phyloP scores from a whole-genome alignment of 768 basidiomycete species.

The Russula sp. region DNA sequence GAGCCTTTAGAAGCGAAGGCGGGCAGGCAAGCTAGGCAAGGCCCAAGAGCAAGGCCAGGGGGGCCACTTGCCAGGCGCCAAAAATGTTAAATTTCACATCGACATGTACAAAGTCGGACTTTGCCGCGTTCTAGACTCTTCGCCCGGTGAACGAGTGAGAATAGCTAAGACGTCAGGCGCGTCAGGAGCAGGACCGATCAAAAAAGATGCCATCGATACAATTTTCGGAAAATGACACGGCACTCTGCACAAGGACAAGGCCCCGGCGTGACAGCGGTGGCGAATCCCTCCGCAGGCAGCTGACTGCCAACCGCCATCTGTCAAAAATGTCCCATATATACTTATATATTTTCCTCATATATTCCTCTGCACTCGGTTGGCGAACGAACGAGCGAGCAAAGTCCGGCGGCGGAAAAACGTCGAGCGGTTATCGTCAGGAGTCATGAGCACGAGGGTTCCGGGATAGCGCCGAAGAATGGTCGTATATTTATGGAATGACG shows the following conservation, averaged over 20 bases:
- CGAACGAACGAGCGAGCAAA: conserved; percentile 11
- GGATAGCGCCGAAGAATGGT: conserved; percentile 16
- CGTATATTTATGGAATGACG: conserved; percentile 9
- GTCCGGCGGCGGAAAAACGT: conserved; percentile 15
- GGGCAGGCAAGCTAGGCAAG: too few species aligned
- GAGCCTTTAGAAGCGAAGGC: conserved; percentile 6
- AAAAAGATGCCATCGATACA: background rate
- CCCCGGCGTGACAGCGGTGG: background rate
- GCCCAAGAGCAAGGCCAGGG: too few species aligned
- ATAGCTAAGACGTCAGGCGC: background rate
- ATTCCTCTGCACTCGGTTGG: background rate
- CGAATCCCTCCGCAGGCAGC: conserved; percentile 8
- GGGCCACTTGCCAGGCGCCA: background rate
- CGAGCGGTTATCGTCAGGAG: background rate
- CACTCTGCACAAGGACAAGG: background rate
- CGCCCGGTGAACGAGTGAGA: too few species aligned
- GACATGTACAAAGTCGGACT: background rate
- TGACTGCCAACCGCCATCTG: conserved; percentile 8
- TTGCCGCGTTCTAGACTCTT: conserved; percentile 9
- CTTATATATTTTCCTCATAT: background rate
- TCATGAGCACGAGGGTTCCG: background rate
- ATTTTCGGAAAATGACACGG: conserved; percentile 4
- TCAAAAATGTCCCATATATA: background rate
- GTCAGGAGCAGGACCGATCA: background rate
- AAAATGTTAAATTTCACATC: conserved; percentile 1